A percentile compares a stretch with the other conserved stretches of the same genome.
phyloP scores from a whole-genome alignment of 73 alveolate species.

The Breviolum minutum region DNA sequence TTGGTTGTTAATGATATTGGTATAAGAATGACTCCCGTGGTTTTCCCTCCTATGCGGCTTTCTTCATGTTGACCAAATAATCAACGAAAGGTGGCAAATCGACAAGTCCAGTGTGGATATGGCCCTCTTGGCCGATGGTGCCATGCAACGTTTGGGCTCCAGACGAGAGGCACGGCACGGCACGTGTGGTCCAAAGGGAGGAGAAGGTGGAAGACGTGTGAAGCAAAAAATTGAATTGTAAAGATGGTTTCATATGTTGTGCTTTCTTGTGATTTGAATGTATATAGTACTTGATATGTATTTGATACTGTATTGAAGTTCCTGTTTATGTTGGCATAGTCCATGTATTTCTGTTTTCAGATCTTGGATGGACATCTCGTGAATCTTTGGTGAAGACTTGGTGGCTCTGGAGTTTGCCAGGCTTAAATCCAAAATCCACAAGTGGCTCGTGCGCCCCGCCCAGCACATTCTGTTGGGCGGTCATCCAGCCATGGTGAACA shows the following conservation, averaged over 20 bases:
- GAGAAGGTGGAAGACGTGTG: background rate
- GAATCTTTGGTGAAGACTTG: background rate
- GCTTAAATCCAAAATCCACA: background rate
- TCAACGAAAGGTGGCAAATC: conserved; percentile 12
- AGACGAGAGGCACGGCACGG: conserved; percentile 61
- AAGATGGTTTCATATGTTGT: too few species aligned
- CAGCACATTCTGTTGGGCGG: background rate
- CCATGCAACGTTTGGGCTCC: conserved; percentile 36
- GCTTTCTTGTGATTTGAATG: too few species aligned
- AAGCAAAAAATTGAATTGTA: too few species aligned
- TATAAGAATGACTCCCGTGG: background rate
- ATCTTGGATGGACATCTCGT: too few species aligned
- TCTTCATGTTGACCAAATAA: background rate
- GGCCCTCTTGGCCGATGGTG: conserved; percentile 48
- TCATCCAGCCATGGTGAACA: conserved; percentile 93
- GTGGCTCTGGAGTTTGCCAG: background rate
- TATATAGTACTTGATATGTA: too few species aligned
- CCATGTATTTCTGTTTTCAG: too few species aligned
- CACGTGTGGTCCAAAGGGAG: background rate
- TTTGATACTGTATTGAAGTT: too few species aligned
- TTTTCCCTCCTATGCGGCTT: background rate
- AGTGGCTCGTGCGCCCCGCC: background rate
- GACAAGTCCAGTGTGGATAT: conserved; percentile 49
- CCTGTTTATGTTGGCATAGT: too few species aligned
- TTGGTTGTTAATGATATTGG: background rate